Evolutionary conservation across 2,329 filamentous ascomycete genomes (phyloP).

Genomic region (Juglanconis juglandina): DNA sequence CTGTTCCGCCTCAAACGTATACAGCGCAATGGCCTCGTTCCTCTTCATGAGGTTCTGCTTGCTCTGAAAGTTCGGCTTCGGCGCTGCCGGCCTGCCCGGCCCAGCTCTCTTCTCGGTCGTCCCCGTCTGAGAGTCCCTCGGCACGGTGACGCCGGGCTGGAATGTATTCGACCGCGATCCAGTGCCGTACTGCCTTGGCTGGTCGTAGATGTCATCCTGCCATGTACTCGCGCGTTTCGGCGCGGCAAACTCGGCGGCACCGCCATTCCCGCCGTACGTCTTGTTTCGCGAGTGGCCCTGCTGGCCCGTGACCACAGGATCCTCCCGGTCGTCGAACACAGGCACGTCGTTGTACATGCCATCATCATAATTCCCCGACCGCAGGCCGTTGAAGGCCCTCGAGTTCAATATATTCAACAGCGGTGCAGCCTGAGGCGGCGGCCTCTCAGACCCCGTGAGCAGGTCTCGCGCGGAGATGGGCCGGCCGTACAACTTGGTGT

Average conservation of each 20-base stretch:
- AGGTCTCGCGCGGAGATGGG: slow-evolving; percentile 79
- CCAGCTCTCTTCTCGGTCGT: slow-evolving; percentile 47
- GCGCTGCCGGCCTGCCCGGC: slow-evolving; percentile 77
- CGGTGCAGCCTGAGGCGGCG: slow-evolving; percentile 78
- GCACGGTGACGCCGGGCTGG: slow-evolving; percentile 32
- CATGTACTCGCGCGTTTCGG: slow-evolving; percentile 67
- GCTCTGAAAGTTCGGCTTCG: slow-evolving; percentile 77
- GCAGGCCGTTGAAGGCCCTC: slow-evolving; percentile 72
- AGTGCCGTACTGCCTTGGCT: slow-evolving; percentile 39
- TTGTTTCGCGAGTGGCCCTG: slow-evolving; percentile 49
- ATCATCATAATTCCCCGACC: slow-evolving; percentile 45
- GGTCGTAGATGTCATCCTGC: slow-evolving; percentile 73
- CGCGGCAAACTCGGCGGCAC: slow-evolving; percentile 50
- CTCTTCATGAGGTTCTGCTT: slow-evolving; percentile 55
- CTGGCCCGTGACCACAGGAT: slow-evolving; percentile 70
- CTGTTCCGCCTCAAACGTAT: slow-evolving; percentile 92
- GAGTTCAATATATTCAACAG: slow-evolving; percentile 84
- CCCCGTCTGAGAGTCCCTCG: slow-evolving; percentile 30
- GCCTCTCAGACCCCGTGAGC: slow-evolving; percentile 70
- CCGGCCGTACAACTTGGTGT: slow-evolving; percentile 90
- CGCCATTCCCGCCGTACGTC: slow-evolving; percentile 34
- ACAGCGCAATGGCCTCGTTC: slow-evolving; percentile 87
- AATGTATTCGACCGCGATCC: slow-evolving; percentile 51
- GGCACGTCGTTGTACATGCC: slow-evolving; percentile 91
- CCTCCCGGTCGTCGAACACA: slow-evolving; percentile 78